These are phyloP conservation scores for Ganoderma meredithae DNA, from an alignment of 1,284 basidiomycete species.

Conservation along the genomic window DNA sequence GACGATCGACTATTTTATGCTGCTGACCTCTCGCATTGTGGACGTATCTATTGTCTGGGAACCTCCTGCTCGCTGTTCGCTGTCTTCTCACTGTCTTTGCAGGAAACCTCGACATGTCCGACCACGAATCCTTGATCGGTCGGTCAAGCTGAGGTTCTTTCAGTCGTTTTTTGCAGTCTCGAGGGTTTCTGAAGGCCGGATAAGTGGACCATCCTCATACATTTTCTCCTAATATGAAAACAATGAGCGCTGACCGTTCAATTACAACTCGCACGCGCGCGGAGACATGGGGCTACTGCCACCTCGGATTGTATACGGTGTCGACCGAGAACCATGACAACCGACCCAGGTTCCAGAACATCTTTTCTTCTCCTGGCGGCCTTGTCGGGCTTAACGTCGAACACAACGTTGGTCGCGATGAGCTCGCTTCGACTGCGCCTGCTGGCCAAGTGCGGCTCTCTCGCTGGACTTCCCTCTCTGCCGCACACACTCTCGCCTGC, in stretches of 20 bases:
- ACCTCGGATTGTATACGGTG: background rate
- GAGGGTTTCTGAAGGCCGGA: background rate
- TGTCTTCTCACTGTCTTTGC: no score
- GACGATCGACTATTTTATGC: no score
- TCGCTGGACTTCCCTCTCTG: background rate
- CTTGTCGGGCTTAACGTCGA: background rate
- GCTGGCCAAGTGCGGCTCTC: slow-evolving; percentile 3
- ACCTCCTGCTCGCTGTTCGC: no score
- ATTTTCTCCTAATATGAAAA: background rate
- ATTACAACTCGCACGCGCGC: background rate
- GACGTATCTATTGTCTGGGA: no score
- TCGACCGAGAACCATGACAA: slow-evolving; percentile 4
- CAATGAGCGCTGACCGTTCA: background rate
- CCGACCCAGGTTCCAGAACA: background rate
- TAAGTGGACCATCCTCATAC: background rate
- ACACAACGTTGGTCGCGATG: background rate
- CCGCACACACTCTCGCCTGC: background rate
- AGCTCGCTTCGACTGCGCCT: background rate
- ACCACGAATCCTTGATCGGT: background rate
- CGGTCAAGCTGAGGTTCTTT: background rate
- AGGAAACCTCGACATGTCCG: no score
- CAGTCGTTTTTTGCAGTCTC: background rate
- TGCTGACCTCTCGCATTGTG: no score
- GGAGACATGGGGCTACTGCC: background rate
- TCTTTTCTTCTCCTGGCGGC: background rate